Evolutionary conservation across 371 early-diverging fungal genomes (phyloP).

Genomic region (Mycotypha africana): DNA sequence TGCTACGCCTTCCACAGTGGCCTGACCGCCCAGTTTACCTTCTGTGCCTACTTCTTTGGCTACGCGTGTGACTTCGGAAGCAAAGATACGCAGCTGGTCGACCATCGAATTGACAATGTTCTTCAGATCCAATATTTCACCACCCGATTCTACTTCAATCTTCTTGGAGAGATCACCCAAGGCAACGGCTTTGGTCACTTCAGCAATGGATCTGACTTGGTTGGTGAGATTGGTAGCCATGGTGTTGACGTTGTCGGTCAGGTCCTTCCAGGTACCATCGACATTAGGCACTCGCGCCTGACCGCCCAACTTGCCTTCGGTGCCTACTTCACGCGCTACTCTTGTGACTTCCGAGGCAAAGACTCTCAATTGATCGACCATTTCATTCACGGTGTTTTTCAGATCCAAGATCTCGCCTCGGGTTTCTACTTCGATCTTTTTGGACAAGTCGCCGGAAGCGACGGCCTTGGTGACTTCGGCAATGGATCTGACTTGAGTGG

Average conservation of each 20-base stretch:
- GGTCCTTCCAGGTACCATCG: slow-evolving; percentile 45
- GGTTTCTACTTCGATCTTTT: slow-evolving; percentile 23
- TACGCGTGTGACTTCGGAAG: slow-evolving; percentile 56
- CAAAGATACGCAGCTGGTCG: slow-evolving; percentile 50
- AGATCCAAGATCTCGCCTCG: slow-evolving; percentile 32
- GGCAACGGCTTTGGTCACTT: slow-evolving; percentile 58
- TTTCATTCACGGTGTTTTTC: slow-evolving; percentile 30
- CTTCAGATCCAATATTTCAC: slow-evolving; percentile 66
- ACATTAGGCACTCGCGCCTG: slow-evolving; percentile 35
- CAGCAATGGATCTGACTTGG: slow-evolving; percentile 53
- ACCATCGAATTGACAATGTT: slow-evolving; percentile 73
- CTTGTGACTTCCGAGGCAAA: slow-evolving; percentile 38
- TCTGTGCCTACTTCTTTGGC: slow-evolving; percentile 57
- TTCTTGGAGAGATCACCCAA: slow-evolving; percentile 58
- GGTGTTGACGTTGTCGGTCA: slow-evolving; percentile 47
- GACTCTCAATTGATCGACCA: slow-evolving; percentile 37
- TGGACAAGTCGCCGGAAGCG: slow-evolving; percentile 43
- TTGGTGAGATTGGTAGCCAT: slow-evolving; percentile 42
- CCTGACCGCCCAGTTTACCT: slow-evolving; percentile 54
- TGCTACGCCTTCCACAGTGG: slow-evolving; percentile 43
- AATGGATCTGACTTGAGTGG: slow-evolving; percentile 50
- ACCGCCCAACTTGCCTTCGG: slow-evolving; percentile 39
- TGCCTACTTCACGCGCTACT: slow-evolving; percentile 40
- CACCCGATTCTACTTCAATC: slow-evolving; percentile 62
- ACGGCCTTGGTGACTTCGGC: slow-evolving; percentile 56